These are phyloP conservation scores for Coleophoma cylindrospora DNA, from an alignment of 2,329 filamentous ascomycete species.

Conservation along the genomic window DNA sequence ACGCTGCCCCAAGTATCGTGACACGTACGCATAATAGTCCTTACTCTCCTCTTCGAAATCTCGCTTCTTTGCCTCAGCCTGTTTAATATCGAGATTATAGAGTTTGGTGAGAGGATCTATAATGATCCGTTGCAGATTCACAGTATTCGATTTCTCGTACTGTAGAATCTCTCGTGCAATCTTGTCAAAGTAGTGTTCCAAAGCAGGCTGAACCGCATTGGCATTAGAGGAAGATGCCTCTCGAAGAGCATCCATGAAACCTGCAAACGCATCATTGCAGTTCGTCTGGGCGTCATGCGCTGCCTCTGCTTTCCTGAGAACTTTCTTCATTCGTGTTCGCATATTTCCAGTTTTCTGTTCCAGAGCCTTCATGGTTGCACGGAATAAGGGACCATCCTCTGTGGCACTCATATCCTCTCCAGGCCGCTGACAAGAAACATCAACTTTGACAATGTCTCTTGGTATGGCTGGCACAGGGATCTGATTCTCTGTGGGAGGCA, in stretches of 20 bases:
- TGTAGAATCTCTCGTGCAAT: constrained; percentile 85
- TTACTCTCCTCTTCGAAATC: constrained; percentile 99
- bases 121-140: constrained; percentile 84
- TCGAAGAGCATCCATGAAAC: constrained; percentile 79
- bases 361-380: constrained; percentile 91
- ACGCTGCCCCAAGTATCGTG: constrained; percentile 90
- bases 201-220: constrained; percentile 91
- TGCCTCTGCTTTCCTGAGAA: constrained; percentile 89
- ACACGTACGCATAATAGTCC: constrained; percentile 95
- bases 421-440: constrained; percentile 80
- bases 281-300: constrained; percentile 74
- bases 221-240: constrained; percentile 89
- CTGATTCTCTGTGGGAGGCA: constrained; percentile 31
- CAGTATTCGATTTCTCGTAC: constrained; percentile 81
- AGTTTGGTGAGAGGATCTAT: constrained; percentile 90
- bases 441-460: constrained; percentile 63
- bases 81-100: constrained; percentile 95
- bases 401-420: constrained; percentile 79
- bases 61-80: constrained; percentile 92
- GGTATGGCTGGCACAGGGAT: constrained; percentile 3
- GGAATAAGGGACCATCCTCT: constrained; percentile 92
- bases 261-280: constrained; percentile 79
- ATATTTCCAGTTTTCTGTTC: constrained; percentile 97
- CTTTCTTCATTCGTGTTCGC: constrained; percentile 91
- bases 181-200: constrained; percentile 98